A percentile compares a stretch with the other conserved stretches of the same genome.
Conservation (phyloP, 2,329 filamentous ascomycete genomes). For the Hysterium pulicare region DNA sequence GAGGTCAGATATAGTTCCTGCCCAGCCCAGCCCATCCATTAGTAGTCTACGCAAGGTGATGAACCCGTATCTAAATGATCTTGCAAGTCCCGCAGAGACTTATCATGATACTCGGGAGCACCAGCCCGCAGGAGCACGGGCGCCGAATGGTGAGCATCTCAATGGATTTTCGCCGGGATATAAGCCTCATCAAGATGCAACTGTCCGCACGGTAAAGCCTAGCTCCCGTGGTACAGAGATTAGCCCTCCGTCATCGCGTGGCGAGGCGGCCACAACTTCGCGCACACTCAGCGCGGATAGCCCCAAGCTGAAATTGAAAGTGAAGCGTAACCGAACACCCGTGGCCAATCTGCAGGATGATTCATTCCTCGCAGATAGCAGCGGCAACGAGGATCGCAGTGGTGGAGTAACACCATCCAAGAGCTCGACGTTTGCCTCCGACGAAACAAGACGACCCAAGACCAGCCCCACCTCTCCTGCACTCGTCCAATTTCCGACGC, state of each 20-base stretch:
- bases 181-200: conserved; percentile 67
- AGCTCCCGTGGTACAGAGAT: conserved; percentile 36
- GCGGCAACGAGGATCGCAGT: conserved; percentile 49
- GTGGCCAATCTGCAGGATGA: conserved; percentile 34
- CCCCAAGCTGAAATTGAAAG: conserved; percentile 41
- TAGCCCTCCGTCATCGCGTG: conserved; percentile 21
- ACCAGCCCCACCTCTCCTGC: conserved; percentile 28
- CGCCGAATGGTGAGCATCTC: conserved; percentile 37
- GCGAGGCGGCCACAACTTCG: conserved; percentile 23
- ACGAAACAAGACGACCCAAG: conserved; percentile 27
- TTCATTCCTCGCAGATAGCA: conserved; percentile 52
- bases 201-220: conserved; percentile 62
- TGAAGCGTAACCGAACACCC: conserved; percentile 29
- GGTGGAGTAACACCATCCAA: conserved; percentile 30
- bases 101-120: conserved; percentile 28
- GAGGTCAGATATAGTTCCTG: conserved; percentile 19
- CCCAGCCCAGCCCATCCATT: conserved; percentile 51
- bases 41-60: conserved; percentile 83
- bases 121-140: conserved; percentile 19
- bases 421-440: conserved; percentile 14
- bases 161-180: conserved; percentile 73
- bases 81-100: conserved; percentile 19
- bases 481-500: conserved; percentile 12
- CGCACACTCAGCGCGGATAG: conserved; percentile 23
- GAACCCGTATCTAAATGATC: conserved; percentile 68